A percentile compares a stretch with the other conserved stretches of the same genome.
Conservation (phyloP, 2,329 filamentous ascomycete genomes). For the Colletotrichum sp. region DNA sequence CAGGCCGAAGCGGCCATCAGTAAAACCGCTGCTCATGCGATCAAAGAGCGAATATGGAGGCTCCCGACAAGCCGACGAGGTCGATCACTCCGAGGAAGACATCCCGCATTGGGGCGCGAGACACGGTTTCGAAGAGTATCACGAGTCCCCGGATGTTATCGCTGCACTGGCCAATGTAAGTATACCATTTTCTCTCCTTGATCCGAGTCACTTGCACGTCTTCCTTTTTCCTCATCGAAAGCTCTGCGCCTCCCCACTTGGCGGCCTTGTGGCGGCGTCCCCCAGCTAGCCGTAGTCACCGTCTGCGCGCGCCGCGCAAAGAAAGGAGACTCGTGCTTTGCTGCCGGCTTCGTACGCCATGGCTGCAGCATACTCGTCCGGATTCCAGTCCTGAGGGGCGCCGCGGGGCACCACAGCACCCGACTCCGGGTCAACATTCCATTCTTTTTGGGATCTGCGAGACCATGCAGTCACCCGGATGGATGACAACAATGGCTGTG, state of each 20-base stretch:
- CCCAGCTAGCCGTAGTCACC: not conserved
- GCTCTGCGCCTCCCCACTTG: not conserved
- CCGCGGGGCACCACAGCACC: not conserved
- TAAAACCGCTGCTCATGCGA: slow-evolving; percentile 57
- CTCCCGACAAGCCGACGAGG: slow-evolving; percentile 40
- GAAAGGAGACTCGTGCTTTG: not conserved
- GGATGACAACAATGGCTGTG: not conserved
- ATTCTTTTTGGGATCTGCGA: not conserved
- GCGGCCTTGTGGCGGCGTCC: not conserved
- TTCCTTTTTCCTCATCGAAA: slow-evolving; percentile 4
- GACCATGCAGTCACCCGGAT: not conserved
- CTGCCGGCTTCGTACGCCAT: not conserved
- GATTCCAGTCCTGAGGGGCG: not conserved
- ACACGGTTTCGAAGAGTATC: slow-evolving; percentile 92
- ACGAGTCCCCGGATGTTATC: slow-evolving; percentile 89
- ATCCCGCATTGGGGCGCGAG: slow-evolving; percentile 64
- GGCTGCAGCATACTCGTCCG: not conserved
- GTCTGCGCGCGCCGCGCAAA: not conserved
- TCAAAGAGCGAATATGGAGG: slow-evolving; percentile 62
- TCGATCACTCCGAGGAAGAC: slow-evolving; percentile 50
- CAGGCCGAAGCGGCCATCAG: slow-evolving; percentile 38
- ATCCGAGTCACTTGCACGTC: not conserved
- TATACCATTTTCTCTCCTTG: slow-evolving; percentile 27
- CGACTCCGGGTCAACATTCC: not conserved
- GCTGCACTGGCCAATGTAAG: slow-evolving; percentile 81